Evolutionary conservation across 2,329 filamentous ascomycete genomes (phyloP).

Genomic region (Byssothecium circinans): DNA sequence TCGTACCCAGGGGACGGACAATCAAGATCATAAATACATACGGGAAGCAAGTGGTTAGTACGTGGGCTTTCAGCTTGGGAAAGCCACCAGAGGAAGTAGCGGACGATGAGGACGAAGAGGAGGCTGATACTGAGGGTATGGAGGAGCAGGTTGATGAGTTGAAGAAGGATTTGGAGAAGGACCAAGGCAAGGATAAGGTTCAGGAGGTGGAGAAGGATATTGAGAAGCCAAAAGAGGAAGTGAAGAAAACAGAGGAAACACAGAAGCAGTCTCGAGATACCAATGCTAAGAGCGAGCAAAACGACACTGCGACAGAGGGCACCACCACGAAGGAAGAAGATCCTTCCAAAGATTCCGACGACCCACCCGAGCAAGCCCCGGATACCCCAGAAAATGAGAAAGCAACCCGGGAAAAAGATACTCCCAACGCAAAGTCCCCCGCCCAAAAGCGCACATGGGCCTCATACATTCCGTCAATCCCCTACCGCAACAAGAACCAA

Average conservation of each 20-base stretch:
- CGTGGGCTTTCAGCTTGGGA: slow-evolving; percentile 53
- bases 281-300: slow-evolving; percentile 1
- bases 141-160: slow-evolving; percentile 20
- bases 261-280: slow-evolving; percentile 4
- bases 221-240: slow-evolving; percentile 17
- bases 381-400: slow-evolving; percentile 28
- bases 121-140: slow-evolving; percentile 20
- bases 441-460: slow-evolving; percentile 40
- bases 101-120: slow-evolving; percentile 17
- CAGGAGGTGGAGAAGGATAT: slow-evolving; percentile 16
- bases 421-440: slow-evolving; percentile 16
- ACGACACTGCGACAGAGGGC: slow-evolving; percentile 7
- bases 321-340: slow-evolving; percentile 5
- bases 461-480: slow-evolving; percentile 45
- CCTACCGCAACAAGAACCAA: slow-evolving; percentile 37
- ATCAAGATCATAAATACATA: slow-evolving; percentile 56
- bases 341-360: slow-evolving; percentile 16
- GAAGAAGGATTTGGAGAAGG: slow-evolving; percentile 25
- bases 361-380: slow-evolving; percentile 36
- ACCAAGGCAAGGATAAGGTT: slow-evolving; percentile 7
- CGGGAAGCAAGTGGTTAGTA: slow-evolving; percentile 54
- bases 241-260: slow-evolving; percentile 12
- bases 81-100: slow-evolving; percentile 47
- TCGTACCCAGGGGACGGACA: slow-evolving; percentile 51
- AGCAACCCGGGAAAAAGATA: slow-evolving; percentile 18